Percentiles rank a stretch among this genome's conserved stretches.
Conservation (phyloP, 768 basidiomycete species). For the Leccinum disarticulatum region DNA sequence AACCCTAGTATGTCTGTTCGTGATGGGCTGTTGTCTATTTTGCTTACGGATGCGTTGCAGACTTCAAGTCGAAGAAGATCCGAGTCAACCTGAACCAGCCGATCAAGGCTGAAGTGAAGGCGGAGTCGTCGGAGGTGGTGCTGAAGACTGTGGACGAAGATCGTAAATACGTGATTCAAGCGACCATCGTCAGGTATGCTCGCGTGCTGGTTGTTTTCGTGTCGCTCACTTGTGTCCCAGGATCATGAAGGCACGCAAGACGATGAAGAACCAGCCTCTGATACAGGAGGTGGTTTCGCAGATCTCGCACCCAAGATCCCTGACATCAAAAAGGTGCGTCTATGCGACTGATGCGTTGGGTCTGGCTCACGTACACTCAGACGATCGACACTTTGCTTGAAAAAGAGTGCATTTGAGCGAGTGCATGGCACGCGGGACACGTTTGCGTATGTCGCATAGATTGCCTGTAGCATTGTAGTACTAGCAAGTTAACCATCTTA, state of each 20-base stretch:
- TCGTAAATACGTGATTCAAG: slow-evolving; percentile 94
- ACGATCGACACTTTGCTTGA: slow-evolving; percentile 91
- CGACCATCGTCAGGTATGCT: slow-evolving; percentile 77
- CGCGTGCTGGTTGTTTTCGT: background rate
- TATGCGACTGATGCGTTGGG: background rate
- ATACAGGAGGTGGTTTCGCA: slow-evolving; percentile 91
- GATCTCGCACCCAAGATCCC: slow-evolving; percentile 91
- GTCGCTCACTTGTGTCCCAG: slow-evolving; percentile 35
- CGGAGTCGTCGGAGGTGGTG: slow-evolving; percentile 84
- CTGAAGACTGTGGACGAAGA: slow-evolving; percentile 96
- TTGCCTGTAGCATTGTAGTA: slow-evolving; percentile 6
- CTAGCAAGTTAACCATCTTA: too few relatives aligned
- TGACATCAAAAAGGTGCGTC: slow-evolving; percentile 88
- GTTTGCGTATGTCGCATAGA: slow-evolving; percentile 39
- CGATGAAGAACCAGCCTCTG: slow-evolving; percentile 89
- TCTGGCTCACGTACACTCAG: slow-evolving; percentile 34
- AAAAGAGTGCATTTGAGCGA: slow-evolving; percentile 97
- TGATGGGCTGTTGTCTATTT: background rate
- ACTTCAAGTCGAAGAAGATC: slow-evolving; percentile 92
- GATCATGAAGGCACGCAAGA: slow-evolving; percentile 95
- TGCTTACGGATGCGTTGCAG: slow-evolving; percentile 35
- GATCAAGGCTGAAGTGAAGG: slow-evolving; percentile 93
- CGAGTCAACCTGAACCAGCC: slow-evolving; percentile 88
- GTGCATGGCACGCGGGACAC: slow-evolving; percentile 90
- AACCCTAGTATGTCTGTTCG: slow-evolving; percentile 60